Conservation (phyloP, 192 early-diverging fungal species). For the Anaeromyces robustus region DNA sequence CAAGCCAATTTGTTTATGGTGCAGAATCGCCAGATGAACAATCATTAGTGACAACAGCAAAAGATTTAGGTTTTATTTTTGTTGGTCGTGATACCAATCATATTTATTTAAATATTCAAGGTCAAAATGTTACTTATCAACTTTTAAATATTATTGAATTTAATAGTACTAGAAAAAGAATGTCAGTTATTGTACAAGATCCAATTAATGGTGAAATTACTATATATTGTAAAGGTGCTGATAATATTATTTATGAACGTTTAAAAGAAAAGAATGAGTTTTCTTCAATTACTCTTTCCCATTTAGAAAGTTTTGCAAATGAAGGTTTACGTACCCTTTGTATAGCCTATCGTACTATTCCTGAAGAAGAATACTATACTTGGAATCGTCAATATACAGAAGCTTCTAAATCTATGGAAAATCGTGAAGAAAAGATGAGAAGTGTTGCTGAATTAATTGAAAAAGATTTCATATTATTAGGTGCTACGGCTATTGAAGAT, state of each 20-base stretch:
- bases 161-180: conserved; percentile 85
- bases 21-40: conserved; percentile 66
- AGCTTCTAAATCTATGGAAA: not conserved
- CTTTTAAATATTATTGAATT: conserved; percentile 80
- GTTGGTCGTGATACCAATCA: conserved; percentile 30
- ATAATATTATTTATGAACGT: conserved; percentile 76
- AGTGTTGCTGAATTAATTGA: not conserved
- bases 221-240: conserved; percentile 85
- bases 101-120: conserved; percentile 52
- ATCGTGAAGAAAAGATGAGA: not conserved
- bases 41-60: conserved; percentile 72
- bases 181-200: conserved; percentile 76
- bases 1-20: not conserved
- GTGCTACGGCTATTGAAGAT: not conserved
- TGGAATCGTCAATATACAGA: conserved; percentile 53
- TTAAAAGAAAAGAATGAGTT: conserved; percentile 54
- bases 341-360: conserved; percentile 59
- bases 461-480: not conserved
- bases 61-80: conserved; percentile 70
- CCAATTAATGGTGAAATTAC: conserved; percentile 57
- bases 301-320: conserved; percentile 49
- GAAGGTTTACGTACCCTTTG: conserved; percentile 80
- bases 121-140: conserved; percentile 48
- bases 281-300: conserved; percentile 32
- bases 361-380: conserved; percentile 47